Evolutionary conservation across 768 basidiomycete genomes (phyloP).

Genomic region (Royoungia palumana): DNA sequence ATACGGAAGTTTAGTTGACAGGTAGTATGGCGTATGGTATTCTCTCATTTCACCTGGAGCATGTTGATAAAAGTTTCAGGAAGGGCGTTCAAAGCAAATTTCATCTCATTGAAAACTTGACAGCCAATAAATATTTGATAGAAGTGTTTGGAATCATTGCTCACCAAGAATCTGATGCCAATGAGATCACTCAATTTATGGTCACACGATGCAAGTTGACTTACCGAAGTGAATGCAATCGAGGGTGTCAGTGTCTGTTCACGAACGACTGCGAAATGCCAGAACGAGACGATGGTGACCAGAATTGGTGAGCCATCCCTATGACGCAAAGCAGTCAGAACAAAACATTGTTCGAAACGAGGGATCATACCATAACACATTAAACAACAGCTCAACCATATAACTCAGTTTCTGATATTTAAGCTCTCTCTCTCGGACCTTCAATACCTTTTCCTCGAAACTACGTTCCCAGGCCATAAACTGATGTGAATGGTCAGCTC

Average conservation of each 20-base stretch:
- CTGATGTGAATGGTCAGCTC: conserved; percentile 31
- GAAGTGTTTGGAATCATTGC: conserved; percentile 1
- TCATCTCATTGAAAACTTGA: conserved; percentile 82
- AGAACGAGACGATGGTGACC: conserved; percentile 60
- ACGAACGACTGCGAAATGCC: conserved; percentile 73
- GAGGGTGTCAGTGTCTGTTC: conserved; percentile 72
- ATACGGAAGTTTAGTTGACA: neutral
- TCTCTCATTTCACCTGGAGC: conserved; percentile 54
- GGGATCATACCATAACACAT: conserved; percentile 46
- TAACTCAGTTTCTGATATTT: conserved; percentile 86
- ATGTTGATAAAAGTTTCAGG: conserved; percentile 91
- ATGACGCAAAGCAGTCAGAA: neutral
- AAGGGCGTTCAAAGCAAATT: conserved; percentile 81
- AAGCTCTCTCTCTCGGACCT: conserved; percentile 76
- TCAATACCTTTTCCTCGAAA: conserved; percentile 73
- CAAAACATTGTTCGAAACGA: neutral
- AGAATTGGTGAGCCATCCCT: conserved; percentile 51
- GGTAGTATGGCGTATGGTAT: neutral
- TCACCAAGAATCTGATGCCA: conserved; percentile 40
- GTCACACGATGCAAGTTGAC: conserved; percentile 15
- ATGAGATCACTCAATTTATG: neutral
- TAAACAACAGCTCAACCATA: conserved; percentile 71
- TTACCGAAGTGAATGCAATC: conserved; percentile 73
- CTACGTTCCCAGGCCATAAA: conserved; percentile 96
- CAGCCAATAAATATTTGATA: conserved; percentile 1